Base-by-base conservation (phyloP, 2,329 filamentous ascomycete species). In the Fusarium liriodendri region DNA sequence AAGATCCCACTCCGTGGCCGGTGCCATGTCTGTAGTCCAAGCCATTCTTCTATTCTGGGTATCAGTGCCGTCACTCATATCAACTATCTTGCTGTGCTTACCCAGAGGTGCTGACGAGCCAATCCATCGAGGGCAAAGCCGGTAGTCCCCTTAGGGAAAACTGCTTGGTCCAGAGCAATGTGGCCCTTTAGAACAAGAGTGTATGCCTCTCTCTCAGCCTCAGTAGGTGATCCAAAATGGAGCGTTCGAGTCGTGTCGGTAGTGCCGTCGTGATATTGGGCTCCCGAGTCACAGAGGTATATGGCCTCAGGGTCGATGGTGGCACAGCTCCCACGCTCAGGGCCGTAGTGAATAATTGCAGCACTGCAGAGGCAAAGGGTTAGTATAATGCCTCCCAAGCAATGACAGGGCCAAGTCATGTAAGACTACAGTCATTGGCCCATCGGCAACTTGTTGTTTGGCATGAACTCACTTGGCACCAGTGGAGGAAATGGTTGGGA, bases 21-120 rank as follows among this genome's bases (percentile, higher is more conserved):
- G 97, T 99, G 66, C 97, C 97, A 81, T 99, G 97, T 40, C 97
- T 91, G 83, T 98, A 99, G 81, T 99, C 97, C 14, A 99, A 87
- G 0, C 97, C 97, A 79, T 96, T 72, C 74, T 79, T 80, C 83
- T 84, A 33, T 59, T 9, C 2, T 11, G 10, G 16, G 8, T n/a
- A 52, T 81, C 65, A 83, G 78, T 45, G 6, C 47, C n/a, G 22
- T 38, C 6, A 4, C 9, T 58, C 27, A 2, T 29, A 9, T 10
- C 10, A 4, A 5, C 22, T 14, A 22, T 54, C 27, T 32, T 50
- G 10, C 11, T 45, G 25, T 42, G 77, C 87, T 80, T 85, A 94
- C 93, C 97, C 97, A 99, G 69, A 99, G 88, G 79, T 94, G 94
- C 79, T 99, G 97, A 65, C 97, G 92, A 16, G 97, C 97, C 62